These are phyloP conservation scores for Camelina laxa DNA, from an alignment of 345 rosid species.

Conservation along the genomic window DNA sequence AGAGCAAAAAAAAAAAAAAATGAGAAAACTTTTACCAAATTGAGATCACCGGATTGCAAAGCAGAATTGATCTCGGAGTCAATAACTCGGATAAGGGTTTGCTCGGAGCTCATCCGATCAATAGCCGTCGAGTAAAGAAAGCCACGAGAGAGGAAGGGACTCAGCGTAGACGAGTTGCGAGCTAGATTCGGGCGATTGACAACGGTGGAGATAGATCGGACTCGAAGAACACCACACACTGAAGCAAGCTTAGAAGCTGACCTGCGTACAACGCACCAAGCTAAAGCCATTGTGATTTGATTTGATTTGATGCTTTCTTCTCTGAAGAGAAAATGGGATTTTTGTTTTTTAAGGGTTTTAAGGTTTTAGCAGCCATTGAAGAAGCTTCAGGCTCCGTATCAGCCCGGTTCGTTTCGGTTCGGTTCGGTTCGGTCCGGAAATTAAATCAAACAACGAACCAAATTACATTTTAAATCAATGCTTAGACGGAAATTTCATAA, in stretches of 20 bases:
- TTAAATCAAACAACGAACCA: neutral
- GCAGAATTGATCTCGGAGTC: conserved; percentile 72
- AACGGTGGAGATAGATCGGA: conserved; percentile 48
- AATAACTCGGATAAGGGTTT: conserved; percentile 61
- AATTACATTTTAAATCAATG: neutral
- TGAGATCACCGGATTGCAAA: conserved; percentile 53
- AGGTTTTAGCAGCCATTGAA: neutral
- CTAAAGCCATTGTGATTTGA: neutral
- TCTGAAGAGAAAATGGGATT: neutral
- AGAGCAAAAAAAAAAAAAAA: neutral
- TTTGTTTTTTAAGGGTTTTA: conserved; percentile 1
- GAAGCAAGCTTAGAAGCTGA: conserved; percentile 39
- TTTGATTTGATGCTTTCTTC: conserved; percentile 19
- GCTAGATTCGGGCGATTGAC: conserved; percentile 37
- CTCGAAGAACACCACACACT: conserved; percentile 27
- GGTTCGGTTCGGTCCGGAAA: neutral
- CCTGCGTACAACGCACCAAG: conserved; percentile 22
- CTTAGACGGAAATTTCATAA: too few relatives aligned
- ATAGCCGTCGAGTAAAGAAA: conserved; percentile 54
- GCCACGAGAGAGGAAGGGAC: conserved; percentile 33
- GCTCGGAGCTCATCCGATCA: conserved; percentile 51
- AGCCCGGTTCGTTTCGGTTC: conserved; percentile 15
- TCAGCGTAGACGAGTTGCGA: conserved; percentile 28
- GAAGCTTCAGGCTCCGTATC: neutral
- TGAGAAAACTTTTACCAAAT: conserved; percentile 41